These are phyloP conservation scores for Fusarium sp. DNA, from an alignment of 2,329 filamentous ascomycete species.

Conservation along the genomic window DNA sequence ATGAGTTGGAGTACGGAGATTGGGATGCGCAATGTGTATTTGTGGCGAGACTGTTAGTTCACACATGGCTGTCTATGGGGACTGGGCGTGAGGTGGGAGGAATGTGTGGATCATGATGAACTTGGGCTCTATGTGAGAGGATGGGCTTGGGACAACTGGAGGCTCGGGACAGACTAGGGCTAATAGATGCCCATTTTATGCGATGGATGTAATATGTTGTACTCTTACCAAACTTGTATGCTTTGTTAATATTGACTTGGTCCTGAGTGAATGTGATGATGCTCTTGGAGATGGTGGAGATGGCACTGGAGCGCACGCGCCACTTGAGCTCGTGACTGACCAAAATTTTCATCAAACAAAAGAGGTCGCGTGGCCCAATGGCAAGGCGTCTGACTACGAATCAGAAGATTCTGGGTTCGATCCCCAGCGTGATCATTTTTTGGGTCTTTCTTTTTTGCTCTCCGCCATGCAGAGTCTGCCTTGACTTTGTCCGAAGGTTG, in stretches of 20 bases:
- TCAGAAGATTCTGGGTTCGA: constrained; percentile 51
- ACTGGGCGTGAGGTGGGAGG: background rate
- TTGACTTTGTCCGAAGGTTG: too few relatives aligned
- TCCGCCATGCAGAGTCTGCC: too few relatives aligned
- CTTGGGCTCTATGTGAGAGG: background rate
- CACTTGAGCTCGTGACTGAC: background rate
- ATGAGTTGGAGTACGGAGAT: background rate
- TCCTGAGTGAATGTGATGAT: background rate
- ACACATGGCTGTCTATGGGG: background rate
- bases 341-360: background rate
- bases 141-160: background rate
- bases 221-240: background rate
- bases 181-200: background rate
- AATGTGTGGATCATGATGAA: background rate
- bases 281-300: background rate
- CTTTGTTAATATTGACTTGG: background rate
- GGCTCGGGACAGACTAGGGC: background rate
- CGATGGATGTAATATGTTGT: background rate
- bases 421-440: constrained; percentile 42
- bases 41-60: background rate
- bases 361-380: constrained; percentile 46
- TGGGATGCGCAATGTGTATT: background rate
- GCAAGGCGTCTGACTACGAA: constrained; percentile 52
- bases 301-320: background rate
- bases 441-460: background rate